Percentiles rank a stretch among this genome's conserved stretches.
phyloP scores from a whole-genome alignment of 2,329 filamentous ascomycete genomes.

The Colletotrichum lindemuthianum region DNA sequence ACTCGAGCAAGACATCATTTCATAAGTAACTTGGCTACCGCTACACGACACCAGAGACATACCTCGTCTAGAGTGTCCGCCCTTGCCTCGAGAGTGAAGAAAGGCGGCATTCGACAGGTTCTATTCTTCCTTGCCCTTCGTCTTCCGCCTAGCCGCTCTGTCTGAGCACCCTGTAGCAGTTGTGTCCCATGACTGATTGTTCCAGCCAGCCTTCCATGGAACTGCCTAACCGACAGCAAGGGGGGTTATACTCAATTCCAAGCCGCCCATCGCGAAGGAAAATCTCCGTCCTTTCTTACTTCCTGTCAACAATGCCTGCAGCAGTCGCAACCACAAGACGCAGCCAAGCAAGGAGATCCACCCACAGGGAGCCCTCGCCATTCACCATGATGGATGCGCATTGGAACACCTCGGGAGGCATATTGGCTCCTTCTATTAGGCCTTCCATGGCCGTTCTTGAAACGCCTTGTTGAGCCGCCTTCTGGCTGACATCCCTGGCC shows the following conservation, averaged over 20 bases:
- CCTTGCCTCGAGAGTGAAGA: slow-evolving; percentile 3
- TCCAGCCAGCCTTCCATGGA: slow-evolving; percentile 5
- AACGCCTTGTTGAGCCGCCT: slow-evolving; percentile 11
- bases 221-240: slow-evolving; percentile 6
- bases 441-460: slow-evolving; percentile 33
- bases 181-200: no score
- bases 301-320: neutral
- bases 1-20: slow-evolving; percentile 19
- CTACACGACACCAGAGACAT: slow-evolving; percentile 2
- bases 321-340: slow-evolving; percentile 6
- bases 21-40: neutral
- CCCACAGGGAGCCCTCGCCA: neutral
- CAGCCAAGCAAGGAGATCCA: slow-evolving; percentile 27
- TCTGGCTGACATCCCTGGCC: neutral
- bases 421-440: slow-evolving; percentile 23
- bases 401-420: slow-evolving; percentile 16
- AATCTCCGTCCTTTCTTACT: slow-evolving; percentile 19
- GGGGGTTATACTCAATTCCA: slow-evolving; percentile 4
- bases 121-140: neutral
- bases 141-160: neutral
- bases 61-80: neutral
- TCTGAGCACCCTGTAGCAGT: no score
- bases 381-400: slow-evolving; percentile 8
- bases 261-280: slow-evolving; percentile 5
- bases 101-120: neutral